These are phyloP conservation scores for Apiotrichum gracile DNA, from an alignment of 1,284 basidiomycete genomes.

Conservation along the genomic window DNA sequence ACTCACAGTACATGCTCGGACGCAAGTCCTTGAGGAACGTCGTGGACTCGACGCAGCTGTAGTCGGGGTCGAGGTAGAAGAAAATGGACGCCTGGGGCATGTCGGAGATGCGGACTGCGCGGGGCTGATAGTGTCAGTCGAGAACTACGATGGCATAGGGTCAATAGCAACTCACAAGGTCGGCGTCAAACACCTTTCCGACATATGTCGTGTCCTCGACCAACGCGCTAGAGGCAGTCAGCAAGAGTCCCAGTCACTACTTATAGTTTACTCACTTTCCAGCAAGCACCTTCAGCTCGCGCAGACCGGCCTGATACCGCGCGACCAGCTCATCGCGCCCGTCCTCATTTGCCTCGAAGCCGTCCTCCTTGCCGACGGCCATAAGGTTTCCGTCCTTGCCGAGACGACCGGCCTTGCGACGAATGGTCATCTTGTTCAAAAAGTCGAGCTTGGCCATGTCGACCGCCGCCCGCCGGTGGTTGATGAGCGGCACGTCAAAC, in stretches of 20 bases:
- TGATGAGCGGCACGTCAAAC: conserved; percentile 37
- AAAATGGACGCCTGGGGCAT: conserved; percentile 62
- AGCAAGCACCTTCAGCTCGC: conserved; percentile 23
- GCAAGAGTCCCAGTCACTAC: background rate
- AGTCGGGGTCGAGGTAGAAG: conserved; percentile 67
- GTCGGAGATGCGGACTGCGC: conserved; percentile 62
- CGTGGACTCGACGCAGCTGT: conserved; percentile 54
- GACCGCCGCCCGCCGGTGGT: conserved; percentile 39
- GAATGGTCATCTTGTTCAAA: conserved; percentile 44
- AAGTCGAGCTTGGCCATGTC: conserved; percentile 43
- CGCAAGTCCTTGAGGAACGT: conserved; percentile 54
- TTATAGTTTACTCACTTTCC: conserved; percentile 23
- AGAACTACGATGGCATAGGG: background rate
- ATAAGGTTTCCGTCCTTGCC: conserved; percentile 44
- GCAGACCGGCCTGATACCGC: conserved; percentile 35
- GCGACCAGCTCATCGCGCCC: conserved; percentile 23
- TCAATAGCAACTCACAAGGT: conserved; percentile 33
- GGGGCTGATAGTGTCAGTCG: conserved; percentile 52
- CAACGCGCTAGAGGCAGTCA: conserved; percentile 22
- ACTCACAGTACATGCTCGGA: conserved; percentile 50
- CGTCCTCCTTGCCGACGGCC: conserved; percentile 11
- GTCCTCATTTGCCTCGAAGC: conserved; percentile 3
- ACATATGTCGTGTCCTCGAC: conserved; percentile 36
- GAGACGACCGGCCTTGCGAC: conserved; percentile 34
- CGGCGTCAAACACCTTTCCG: conserved; percentile 40